A percentile compares a stretch with the other conserved stretches of the same genome.
Conservation (phyloP, 1,284 basidiomycete genomes). For the Malassezia arunalokei region DNA sequence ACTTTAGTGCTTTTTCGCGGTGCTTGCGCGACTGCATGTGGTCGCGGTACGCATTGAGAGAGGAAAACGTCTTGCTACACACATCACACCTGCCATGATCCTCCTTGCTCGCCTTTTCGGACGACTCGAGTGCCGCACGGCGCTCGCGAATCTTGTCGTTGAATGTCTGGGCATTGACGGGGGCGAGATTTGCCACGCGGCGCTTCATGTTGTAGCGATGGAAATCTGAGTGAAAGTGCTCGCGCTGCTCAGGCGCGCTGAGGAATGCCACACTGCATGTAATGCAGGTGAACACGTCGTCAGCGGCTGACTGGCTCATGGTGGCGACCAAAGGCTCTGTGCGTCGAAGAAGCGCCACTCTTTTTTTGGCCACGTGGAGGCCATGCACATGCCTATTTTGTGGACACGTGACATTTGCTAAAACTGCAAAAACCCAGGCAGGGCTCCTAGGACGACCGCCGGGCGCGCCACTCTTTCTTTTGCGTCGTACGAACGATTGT, state of each 20-base stretch:
- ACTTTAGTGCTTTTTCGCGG: slow-evolving; percentile 62
- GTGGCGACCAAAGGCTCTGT: not conserved
- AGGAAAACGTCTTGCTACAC: slow-evolving; percentile 71
- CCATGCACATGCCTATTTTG: not conserved
- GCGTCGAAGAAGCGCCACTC: not conserved
- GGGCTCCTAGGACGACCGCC: not conserved
- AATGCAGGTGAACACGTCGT: slow-evolving; percentile 59
- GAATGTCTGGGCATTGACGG: slow-evolving; percentile 67
- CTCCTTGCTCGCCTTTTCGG: not conserved
- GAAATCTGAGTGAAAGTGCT: slow-evolving; percentile 84
- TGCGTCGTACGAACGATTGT: slow-evolving; percentile 9
- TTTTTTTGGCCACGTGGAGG: not conserved
- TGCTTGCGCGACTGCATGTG: slow-evolving; percentile 85
- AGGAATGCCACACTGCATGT: slow-evolving; percentile 83
- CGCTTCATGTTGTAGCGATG: slow-evolving; percentile 98
- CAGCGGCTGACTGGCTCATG: slow-evolving; percentile 1
- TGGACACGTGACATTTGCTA: slow-evolving; percentile 7
- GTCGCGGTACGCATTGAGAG: slow-evolving; percentile 74
- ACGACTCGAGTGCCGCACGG: slow-evolving; percentile 15
- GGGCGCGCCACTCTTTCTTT: slow-evolving; percentile 1
- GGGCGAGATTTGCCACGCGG: slow-evolving; percentile 77
- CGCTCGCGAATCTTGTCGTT: slow-evolving; percentile 67
- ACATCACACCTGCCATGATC: slow-evolving; percentile 3
- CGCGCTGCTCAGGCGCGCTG: slow-evolving; percentile 71
- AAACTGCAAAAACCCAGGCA: slow-evolving; percentile 13